Base-by-base conservation (phyloP, 306 rosid species). In the Abrus precatorius region DNA sequence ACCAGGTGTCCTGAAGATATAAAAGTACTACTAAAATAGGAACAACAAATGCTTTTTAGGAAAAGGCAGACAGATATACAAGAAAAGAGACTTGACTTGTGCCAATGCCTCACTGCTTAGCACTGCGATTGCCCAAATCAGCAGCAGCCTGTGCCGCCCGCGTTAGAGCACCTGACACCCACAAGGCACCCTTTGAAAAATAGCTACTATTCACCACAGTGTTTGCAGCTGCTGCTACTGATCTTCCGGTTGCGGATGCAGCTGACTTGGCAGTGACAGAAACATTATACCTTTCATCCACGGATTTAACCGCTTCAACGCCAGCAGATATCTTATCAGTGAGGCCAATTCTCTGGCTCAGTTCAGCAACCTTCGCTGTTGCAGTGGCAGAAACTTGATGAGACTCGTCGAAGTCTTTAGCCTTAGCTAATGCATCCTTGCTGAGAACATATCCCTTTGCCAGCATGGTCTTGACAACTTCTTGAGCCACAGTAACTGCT, bases 171-270 rank as follows among this genome's bases (percentile, higher is more conserved):
- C 85, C 97, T 0, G 94, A 90, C 70, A 90, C 55, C 97, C 94
- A 91, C 83, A 91, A 82, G 83, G 97, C 97, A 69, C 97, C 97
- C 86, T 75, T 87, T 0, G 97, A 86, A 77, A 94, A 91, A 88
- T 92, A 94, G 92, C 91, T 84, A 74, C 92, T 94, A 59, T 82
- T 92, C 7, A 80, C 89, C 62, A 88, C 87, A 1, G 84, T 38
- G 64, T 56, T 85, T 12, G 97, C 93, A 33, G 97, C 98, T 1
- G 89, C 85, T 7, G 93, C 79, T 5, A 92, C 94, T 49, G 93
- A 87, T 84, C 86, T 89, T 82, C 98, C 97, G 0, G 98, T 88
- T 38, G 89, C 94, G 1, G 90, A 84, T 71, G 89, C 87, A 0
- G 98, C 96, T 1, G 80, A 86, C 77, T 36, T 92, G 85, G 97